These are phyloP conservation scores for Neurospora sp. DNA, from an alignment of 2,329 filamentous ascomycete species.

Conservation along the genomic window DNA sequence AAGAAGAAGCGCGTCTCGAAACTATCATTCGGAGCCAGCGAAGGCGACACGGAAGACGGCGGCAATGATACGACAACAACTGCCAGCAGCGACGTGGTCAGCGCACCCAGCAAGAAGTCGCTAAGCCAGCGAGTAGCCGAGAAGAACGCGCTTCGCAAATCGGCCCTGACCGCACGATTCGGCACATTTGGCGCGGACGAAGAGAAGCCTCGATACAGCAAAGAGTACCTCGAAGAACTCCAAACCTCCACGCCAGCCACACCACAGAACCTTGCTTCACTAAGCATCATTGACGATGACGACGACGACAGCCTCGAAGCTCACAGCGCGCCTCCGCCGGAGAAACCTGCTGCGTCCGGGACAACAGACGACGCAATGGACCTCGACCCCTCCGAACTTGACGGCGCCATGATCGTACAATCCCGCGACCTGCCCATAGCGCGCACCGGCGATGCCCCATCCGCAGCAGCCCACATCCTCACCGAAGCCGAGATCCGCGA, in stretches of 20 bases:
- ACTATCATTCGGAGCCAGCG: constrained; percentile 63
- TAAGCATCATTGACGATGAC: constrained; percentile 30
- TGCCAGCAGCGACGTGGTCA: constrained; percentile 27
- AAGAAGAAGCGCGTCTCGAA: constrained; percentile 60
- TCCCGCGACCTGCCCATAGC: constrained; percentile 28
- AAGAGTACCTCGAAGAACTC: constrained; percentile 76
- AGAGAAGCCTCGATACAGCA: constrained; percentile 70
- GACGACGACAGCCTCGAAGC: constrained; percentile 31
- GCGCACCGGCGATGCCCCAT: constrained; percentile 15
- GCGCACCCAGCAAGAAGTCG: constrained; percentile 40
- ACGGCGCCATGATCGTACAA: constrained; percentile 56
- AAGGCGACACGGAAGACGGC: constrained; percentile 42
- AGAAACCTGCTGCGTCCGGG: background rate
- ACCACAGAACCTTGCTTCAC: constrained; percentile 50
- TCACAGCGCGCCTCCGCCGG: background rate
- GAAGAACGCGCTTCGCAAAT: constrained; percentile 31
- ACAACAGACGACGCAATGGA: constrained; percentile 35
- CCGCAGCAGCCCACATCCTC: constrained; percentile 45
- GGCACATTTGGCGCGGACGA: constrained; percentile 44
- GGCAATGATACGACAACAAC: constrained; percentile 26
- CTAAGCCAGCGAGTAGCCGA: constrained; percentile 24
- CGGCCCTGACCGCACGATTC: constrained; percentile 43
- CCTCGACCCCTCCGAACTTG: constrained; percentile 49
- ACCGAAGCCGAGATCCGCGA: constrained; percentile 79
- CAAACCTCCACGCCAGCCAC: constrained; percentile 78